Base-by-base conservation (phyloP, 2,329 filamentous ascomycete genomes). In the Neopestalotiopsis sp. region DNA sequence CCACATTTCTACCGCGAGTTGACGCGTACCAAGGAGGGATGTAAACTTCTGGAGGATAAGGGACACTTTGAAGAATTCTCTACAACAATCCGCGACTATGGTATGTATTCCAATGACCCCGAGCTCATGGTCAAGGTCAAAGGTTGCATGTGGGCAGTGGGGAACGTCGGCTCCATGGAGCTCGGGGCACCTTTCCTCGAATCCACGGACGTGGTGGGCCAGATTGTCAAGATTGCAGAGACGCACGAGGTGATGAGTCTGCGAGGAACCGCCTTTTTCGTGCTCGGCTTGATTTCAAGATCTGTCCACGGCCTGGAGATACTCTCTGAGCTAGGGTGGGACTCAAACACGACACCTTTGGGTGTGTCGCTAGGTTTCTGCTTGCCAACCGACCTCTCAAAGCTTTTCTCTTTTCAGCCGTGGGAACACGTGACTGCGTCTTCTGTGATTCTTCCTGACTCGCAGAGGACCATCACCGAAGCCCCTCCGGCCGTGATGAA, bases 161-260 rank as follows among this genome's bases (percentile, higher is more conserved):
- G 96, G 30, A 99, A 99, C 74, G 95, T 99, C 49, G 96, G 96
- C 0, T 98, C 95, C 0, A 98, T 99, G 95, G 95, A 98, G 75
- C 89, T 98, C 1, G 96, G 96, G 1, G 95, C 95, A 1, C 94
- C 94, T 0, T 99, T 99, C 79, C 86, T 99, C 3, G 96, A 98
- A 80, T 91, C 92, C 68, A 93, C 90, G 49, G 93, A 98, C 73
- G 94, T 98, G 49, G 94, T 98, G 20, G 89, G 92, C 76, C 89
- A 92, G 71, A 95, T 99, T 71, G 90, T 98, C 61, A 87, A 90
- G 71, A 98, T 99, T 77, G 96, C 96, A 1, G 94, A 97, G 79
- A 85, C 86, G 34, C 95, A 96, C 57, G 91, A 95, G 73, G 93
- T 99, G 64, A 92, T 99, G 90, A 97, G 94, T 69, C 86, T 99